Evolutionary conservation across 768 basidiomycete species (phyloP).

Genomic region (Boletus sensibilis): DNA sequence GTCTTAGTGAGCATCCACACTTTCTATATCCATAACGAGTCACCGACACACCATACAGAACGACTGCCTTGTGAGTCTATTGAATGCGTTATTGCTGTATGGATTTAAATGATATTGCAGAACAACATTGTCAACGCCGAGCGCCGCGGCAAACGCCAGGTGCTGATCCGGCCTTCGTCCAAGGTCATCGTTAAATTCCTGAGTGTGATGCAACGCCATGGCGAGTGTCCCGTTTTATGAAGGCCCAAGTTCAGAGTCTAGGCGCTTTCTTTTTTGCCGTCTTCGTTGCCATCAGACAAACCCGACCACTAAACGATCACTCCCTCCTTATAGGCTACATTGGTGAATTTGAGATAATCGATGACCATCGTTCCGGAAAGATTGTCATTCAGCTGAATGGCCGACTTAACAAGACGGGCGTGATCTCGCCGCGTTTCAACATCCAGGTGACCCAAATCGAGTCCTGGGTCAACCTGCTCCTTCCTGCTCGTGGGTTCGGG

Average conservation of each 20-base stretch:
- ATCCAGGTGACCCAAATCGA: slow-evolving; percentile 91
- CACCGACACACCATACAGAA: slow-evolving; percentile 35
- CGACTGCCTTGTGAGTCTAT: slow-evolving; percentile 52
- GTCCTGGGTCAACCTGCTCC: slow-evolving; percentile 93
- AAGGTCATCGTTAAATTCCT: slow-evolving; percentile 99
- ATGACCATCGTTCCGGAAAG: slow-evolving; percentile 98
- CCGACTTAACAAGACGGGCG: slow-evolving; percentile 98
- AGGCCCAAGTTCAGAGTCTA: too few relatives aligned
- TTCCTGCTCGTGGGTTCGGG: slow-evolving; percentile 95
- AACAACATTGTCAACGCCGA: slow-evolving; percentile 99
- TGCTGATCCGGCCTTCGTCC: slow-evolving; percentile 93
- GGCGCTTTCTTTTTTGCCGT: not conserved
- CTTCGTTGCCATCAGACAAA: not conserved
- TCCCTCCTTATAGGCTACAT: slow-evolving; percentile 72
- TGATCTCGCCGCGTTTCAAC: slow-evolving; percentile 99
- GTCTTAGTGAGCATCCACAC: slow-evolving; percentile 53
- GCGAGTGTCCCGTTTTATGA: slow-evolving; percentile 46
- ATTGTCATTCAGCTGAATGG: slow-evolving; percentile 98
- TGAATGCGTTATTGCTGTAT: not conserved
- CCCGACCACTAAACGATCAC: not conserved
- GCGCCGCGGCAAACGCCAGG: slow-evolving; percentile 99
- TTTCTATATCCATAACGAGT: not conserved
- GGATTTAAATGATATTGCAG: slow-evolving; percentile 34
- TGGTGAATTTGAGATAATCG: slow-evolving; percentile 97
- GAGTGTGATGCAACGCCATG: slow-evolving; percentile 98